Evolutionary conservation across 352 stramenopile species (phyloP).

Genomic region (Phytophthora lateralis): DNA sequence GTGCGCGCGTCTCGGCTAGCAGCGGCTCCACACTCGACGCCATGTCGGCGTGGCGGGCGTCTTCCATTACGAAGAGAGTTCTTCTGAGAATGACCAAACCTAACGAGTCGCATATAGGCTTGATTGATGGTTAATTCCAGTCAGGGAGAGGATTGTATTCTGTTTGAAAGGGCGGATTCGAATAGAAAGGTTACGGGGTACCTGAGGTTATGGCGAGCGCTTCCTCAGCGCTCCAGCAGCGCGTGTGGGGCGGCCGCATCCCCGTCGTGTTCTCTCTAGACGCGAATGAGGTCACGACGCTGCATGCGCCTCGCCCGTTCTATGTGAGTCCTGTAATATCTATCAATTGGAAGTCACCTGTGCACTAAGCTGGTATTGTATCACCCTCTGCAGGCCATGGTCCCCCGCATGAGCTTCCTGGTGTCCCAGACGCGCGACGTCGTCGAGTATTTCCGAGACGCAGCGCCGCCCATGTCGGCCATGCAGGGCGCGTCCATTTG

Average conservation of each 20-base stretch:
- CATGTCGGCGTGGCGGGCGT: neutral
- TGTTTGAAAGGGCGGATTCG: too few species aligned
- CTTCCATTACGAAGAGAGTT: neutral
- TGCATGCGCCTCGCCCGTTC: slow-evolving; percentile 78
- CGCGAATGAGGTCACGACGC: slow-evolving; percentile 76
- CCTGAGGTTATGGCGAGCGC: too few species aligned
- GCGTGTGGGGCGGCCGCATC: slow-evolving; percentile 69
- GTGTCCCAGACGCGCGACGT: slow-evolving; percentile 73
- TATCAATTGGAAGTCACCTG: neutral
- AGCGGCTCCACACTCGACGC: slow-evolving; percentile 29
- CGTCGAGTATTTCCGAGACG: slow-evolving; percentile 82
- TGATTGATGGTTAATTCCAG: too few species aligned
- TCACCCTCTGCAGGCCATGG: slow-evolving; percentile 56
- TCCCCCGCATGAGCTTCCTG: slow-evolving; percentile 84
- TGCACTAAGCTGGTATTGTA: neutral
- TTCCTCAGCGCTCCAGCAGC: slow-evolving; percentile 26
- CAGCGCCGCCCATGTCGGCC: slow-evolving; percentile 63
- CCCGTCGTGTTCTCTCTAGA: slow-evolving; percentile 81
- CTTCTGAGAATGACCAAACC: slow-evolving; percentile 2
- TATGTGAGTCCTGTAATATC: slow-evolving; percentile 51
- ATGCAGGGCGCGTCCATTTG: slow-evolving; percentile 65
- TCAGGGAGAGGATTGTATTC: too few species aligned
- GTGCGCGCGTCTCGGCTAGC: slow-evolving; percentile 39
- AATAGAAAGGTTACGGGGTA: too few species aligned
- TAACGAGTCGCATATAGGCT: too few species aligned